Evolutionary conservation across 2,329 filamentous ascomycete species (phyloP).

Genomic region (Penicillium brevicompactum): DNA sequence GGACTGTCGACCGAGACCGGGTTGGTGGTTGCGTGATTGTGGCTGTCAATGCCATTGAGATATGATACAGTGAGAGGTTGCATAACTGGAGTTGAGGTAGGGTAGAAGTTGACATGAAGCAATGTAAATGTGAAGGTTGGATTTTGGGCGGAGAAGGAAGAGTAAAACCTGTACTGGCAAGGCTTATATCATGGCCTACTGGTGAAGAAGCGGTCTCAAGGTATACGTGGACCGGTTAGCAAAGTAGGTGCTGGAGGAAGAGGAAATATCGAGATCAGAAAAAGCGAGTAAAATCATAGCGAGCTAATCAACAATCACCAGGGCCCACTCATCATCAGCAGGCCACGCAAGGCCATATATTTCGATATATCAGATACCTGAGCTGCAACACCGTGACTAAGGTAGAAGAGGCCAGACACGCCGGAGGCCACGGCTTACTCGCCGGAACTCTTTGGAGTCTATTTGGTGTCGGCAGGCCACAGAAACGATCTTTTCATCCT

Average conservation of each 20-base stretch:
- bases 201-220: background rate
- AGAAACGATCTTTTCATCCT: conserved; percentile 34
- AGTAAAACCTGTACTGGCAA: background rate
- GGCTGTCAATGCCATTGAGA: too few relatives aligned
- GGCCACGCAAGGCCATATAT: too few relatives aligned
- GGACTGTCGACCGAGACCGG: background rate
- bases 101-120: background rate
- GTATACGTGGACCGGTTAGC: background rate
- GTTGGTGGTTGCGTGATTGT: conserved; percentile 10
- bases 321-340: background rate
- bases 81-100: too few relatives aligned
- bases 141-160: background rate
- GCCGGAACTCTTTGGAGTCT: conserved; percentile 34
- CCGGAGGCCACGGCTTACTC: conserved; percentile 31
- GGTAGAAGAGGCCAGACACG: conserved; percentile 42
- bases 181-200: background rate
- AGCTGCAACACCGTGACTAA: too few relatives aligned
- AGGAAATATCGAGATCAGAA: background rate
- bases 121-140: background rate
- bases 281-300: background rate
- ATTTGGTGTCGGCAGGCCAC: conserved; percentile 46
- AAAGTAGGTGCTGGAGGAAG: background rate
- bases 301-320: background rate
- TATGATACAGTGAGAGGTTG: too few relatives aligned
- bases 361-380: too few relatives aligned